Percentiles rank a stretch among this genome's conserved stretches.
Evolutionary conservation across 1,139 yeast genomes (phyloP).

Genomic region (Taphrina sp.): DNA sequence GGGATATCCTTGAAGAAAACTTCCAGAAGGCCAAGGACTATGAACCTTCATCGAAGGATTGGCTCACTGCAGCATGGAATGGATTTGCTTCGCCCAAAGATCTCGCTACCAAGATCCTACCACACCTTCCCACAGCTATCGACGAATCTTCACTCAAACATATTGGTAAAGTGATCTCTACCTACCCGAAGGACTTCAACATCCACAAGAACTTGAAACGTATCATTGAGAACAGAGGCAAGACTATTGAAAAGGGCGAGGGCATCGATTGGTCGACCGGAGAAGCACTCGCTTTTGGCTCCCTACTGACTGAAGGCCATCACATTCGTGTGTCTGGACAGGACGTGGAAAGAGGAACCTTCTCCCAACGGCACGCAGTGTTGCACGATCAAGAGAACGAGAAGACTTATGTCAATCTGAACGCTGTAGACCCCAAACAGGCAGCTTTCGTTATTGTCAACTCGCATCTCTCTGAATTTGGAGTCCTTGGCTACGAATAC

Average conservation of each 20-base stretch:
- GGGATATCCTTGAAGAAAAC: conserved; percentile 89
- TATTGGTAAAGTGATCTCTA: conserved; percentile 74
- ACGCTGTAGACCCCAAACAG: conserved; percentile 73
- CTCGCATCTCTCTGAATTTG: conserved; percentile 97
- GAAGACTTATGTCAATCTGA: conserved; percentile 76
- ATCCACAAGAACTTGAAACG: conserved; percentile 96
- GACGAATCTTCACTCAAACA: conserved; percentile 67
- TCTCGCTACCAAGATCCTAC: conserved; percentile 90
- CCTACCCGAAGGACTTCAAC: conserved; percentile 82
- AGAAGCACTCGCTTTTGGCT: conserved; percentile 97
- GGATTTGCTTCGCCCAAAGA: conserved; percentile 97
- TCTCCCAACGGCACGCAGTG: conserved; percentile 99
- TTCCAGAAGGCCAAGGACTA: conserved; percentile 85
- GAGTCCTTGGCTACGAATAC: conserved; percentile 98
- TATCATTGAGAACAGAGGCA: conserved; percentile 81
- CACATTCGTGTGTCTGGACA: conserved; percentile 98
- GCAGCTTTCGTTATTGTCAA: conserved; percentile 86
- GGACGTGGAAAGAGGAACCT: conserved; percentile 99
- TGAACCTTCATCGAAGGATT: conserved; percentile 88
- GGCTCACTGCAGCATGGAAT: conserved; percentile 99
- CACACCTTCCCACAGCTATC: conserved; percentile 94
- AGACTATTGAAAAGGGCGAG: conserved; percentile 82
- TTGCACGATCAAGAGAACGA: conserved; percentile 93
- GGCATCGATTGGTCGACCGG: conserved; percentile 99
- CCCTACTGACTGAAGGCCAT: conserved; percentile 87